These are phyloP conservation scores for Candida montana DNA, from an alignment of 805 yeast species.

Conservation along the genomic window DNA sequence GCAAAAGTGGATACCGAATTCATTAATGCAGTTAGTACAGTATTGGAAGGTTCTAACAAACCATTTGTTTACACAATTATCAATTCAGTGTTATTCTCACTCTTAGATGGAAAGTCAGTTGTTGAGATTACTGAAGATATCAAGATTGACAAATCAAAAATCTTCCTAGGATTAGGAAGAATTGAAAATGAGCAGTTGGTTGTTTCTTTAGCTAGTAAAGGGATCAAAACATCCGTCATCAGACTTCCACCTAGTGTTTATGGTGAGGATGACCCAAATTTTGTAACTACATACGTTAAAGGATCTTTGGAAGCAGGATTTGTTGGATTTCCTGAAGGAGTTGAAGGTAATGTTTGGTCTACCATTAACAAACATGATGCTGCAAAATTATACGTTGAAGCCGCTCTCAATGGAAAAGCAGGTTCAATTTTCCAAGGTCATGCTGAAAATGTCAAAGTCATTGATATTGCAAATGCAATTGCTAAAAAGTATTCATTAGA, in stretches of 20 bases:
- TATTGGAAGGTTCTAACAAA: not conserved
- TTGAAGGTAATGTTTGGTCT: slow-evolving; percentile 16
- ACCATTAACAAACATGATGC: slow-evolving; percentile 31
- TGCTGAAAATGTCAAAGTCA: slow-evolving; percentile 22
- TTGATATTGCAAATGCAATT: slow-evolving; percentile 26
- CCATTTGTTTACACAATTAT: not conserved
- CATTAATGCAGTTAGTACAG: not conserved
- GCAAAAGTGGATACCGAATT: not conserved
- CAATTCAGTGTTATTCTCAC: not conserved
- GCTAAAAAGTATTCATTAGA: slow-evolving; percentile 19
- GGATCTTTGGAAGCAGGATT: slow-evolving; percentile 29
- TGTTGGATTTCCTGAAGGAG: slow-evolving; percentile 26
- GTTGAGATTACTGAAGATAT: not conserved
- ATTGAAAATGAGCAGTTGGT: slow-evolving; percentile 13
- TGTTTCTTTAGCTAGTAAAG: slow-evolving; percentile 19
- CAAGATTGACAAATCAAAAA: not conserved
- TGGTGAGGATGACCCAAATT: slow-evolving; percentile 27
- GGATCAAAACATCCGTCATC: slow-evolving; percentile 24
- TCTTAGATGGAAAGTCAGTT: not conserved
- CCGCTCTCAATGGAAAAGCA: slow-evolving; percentile 24
- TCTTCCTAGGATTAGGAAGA: slow-evolving; percentile 7
- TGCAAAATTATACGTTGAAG: slow-evolving; percentile 27
- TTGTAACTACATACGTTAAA: slow-evolving; percentile 20
- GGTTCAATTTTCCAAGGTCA: slow-evolving; percentile 26
- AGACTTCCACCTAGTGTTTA: slow-evolving; percentile 34